Conservation (phyloP, 495 filamentous ascomycete genomes). For the Talaromyces liani region DNA sequence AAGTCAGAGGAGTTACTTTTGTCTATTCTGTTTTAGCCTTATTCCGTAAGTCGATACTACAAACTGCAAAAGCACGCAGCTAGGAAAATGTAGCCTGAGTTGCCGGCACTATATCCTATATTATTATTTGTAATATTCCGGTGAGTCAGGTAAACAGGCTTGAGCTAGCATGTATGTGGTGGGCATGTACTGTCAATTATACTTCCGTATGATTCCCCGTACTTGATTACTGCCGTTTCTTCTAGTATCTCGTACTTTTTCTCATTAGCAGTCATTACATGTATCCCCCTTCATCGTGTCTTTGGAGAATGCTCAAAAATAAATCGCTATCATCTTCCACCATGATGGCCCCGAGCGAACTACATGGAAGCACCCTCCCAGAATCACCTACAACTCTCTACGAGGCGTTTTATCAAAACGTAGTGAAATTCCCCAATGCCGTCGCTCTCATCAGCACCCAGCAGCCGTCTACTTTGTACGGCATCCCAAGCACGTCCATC, state of each 20-base stretch:
- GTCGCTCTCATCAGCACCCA: slow-evolving; percentile 14
- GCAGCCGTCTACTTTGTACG: slow-evolving; percentile 10
- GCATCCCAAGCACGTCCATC: neutral
- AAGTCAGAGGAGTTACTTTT: neutral
- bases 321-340: neutral
- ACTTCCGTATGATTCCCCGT: neutral
- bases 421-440: neutral
- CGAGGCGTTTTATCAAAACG: slow-evolving; percentile 10
- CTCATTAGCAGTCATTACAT: neutral
- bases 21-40: neutral
- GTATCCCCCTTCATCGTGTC: neutral
- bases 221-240: neutral
- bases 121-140: neutral
- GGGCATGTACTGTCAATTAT: neutral
- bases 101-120: neutral
- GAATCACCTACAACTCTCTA: slow-evolving; percentile 1
- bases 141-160: neutral
- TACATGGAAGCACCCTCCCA: slow-evolving; percentile 9
- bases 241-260: neutral
- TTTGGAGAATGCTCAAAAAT: neutral
- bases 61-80: neutral
- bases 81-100: neutral
- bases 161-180: neutral
- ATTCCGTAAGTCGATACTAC: neutral
- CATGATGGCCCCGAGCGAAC: slow-evolving; percentile 12